Base-by-base conservation (phyloP, 306 rosid genomes). In the Myrica gale region DNA sequence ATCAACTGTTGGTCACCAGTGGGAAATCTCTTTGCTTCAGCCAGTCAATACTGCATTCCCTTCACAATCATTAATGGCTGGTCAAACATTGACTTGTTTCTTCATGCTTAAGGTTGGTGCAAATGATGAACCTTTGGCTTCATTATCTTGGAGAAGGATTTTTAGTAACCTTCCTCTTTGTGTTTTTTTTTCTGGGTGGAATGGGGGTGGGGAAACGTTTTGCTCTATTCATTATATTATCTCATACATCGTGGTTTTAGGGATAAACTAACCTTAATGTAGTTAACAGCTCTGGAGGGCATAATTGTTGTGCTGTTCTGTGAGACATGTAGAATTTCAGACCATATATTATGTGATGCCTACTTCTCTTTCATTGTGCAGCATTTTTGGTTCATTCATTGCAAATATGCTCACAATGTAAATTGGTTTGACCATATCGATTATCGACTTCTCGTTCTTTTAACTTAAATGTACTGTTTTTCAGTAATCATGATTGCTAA, bases 61-160 rank as follows among this genome's bases (percentile, higher is more conserved):
- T 87, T 84, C 91, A 16, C 87, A 87, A 76, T 85, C 89, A 42
- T 76, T 96, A 79, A 74, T 82, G 89, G 87, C 96, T 68, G 95
- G 88, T 81, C 99, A 96, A 84, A 88, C 96, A 73, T 82, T 96
- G 78, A 92, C 99, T 45, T 89, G 97, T 82, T 96, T 92, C 85
- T 92, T 92, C 84, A 81, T 78, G 67, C 90, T 96, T 58, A 89
- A 92, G 99, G 99, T 95, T 79, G 46, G 79, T 81, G 68, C 73
- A 5, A 77, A 74, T 53, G 60, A 73, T 73, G 66, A 50, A 79
- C 58, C 71, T 80, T 79, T 39, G 19, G 70, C 41, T 76, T 56
- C 19, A 11, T 47, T 10, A 46, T 57, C n/a, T 15, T 72, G 23
- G 56, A 47, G 15, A 69, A 60, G 78, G 55, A 43, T 74, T 71